These are phyloP conservation scores for Cordyceps javanica DNA, from an alignment of 2,329 filamentous ascomycete species.

Conservation along the genomic window DNA sequence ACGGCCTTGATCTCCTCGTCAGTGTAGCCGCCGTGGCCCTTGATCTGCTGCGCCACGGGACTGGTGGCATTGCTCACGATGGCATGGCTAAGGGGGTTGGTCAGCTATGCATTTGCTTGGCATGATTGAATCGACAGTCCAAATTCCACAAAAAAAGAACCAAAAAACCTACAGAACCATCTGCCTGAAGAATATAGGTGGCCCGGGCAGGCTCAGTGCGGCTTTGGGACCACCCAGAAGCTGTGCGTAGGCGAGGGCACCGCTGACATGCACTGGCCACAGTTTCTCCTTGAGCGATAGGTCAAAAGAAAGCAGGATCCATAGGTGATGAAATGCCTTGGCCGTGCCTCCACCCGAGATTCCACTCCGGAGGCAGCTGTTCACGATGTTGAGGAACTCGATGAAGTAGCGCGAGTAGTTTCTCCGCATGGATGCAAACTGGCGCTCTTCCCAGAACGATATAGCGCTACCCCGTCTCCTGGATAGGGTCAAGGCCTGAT, in stretches of 20 bases:
- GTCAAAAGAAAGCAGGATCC: background rate
- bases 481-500: background rate
- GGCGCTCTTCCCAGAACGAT: background rate
- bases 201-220: background rate
- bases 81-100: background rate
- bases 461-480: background rate
- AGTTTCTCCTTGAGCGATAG: background rate
- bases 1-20: background rate
- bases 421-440: background rate
- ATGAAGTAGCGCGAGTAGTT: background rate
- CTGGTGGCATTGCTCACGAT: background rate
- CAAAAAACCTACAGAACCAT: background rate
- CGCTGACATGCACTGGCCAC: background rate
- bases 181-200: background rate
- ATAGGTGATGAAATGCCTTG: background rate
- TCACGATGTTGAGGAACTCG: background rate
- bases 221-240: background rate
- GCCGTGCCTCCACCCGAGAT: background rate
- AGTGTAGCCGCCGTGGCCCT: background rate
- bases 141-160: background rate
- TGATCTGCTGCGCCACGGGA: background rate
- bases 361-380: background rate
- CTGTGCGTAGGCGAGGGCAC: background rate
- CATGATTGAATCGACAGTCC: too few species aligned
- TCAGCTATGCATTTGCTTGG: too few species aligned